phyloP scores from a whole-genome alignment of 2,329 filamentous ascomycete genomes.

The Cordyceps farinosa region DNA sequence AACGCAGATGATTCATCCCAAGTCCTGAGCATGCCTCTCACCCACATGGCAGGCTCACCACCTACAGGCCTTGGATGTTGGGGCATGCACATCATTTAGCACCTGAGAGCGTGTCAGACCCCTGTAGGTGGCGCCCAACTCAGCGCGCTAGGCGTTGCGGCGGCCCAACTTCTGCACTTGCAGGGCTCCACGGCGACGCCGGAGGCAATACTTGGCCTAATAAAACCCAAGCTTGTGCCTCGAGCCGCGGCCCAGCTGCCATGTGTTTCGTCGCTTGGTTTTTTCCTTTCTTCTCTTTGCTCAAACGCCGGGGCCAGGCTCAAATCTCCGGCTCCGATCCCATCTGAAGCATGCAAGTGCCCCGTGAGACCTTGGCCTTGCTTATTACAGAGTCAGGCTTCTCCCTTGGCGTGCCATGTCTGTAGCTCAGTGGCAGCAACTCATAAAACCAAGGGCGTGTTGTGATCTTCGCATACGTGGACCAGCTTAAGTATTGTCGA shows the following conservation, averaged over 20 bases:
- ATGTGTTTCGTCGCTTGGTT: neutral
- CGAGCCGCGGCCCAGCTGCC: conserved; percentile 15
- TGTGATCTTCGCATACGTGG: neutral
- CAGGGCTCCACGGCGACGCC: neutral
- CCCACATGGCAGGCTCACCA: neutral
- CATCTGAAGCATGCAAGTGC: neutral
- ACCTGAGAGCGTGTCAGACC: neutral
- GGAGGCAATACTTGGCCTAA: neutral
- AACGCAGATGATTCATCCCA: neutral
- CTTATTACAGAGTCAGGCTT: neutral
- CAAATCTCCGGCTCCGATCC: neutral
- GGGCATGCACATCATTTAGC: neutral
- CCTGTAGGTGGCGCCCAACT: neutral
- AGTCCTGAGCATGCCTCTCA: neutral
- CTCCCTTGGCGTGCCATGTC: neutral
- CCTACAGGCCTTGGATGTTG: neutral
- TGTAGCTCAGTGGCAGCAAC: neutral
- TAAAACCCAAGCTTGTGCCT: neutral
- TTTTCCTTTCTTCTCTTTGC: neutral
- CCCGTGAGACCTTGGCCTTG: neutral
- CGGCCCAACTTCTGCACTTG: neutral
- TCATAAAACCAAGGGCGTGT: neutral
- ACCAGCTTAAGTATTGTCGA: neutral
- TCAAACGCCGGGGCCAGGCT: neutral
- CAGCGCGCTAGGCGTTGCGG: neutral